These are phyloP conservation scores for Saturnispora sanitii DNA, from an alignment of 805 yeast species.

Conservation along the genomic window DNA sequence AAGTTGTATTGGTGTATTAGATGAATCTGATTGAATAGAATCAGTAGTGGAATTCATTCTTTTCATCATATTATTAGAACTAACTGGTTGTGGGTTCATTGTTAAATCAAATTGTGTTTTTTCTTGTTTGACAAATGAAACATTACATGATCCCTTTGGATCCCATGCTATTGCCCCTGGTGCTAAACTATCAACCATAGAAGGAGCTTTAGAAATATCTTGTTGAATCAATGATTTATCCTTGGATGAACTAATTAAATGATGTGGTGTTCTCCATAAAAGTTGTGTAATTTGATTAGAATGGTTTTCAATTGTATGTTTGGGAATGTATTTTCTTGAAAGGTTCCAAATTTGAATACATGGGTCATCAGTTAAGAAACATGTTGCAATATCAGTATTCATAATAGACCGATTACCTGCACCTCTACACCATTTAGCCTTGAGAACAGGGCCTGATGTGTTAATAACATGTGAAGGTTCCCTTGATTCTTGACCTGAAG, in stretches of 20 bases:
- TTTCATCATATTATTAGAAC: constrained; percentile 10
- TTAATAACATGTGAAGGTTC: constrained; percentile 63
- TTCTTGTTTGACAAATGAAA: constrained; percentile 45
- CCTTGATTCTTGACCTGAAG: constrained; percentile 28
- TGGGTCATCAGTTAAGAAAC: constrained; percentile 64
- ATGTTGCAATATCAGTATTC: constrained; percentile 62
- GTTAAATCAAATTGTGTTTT: constrained; percentile 31
- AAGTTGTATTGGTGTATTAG: not conserved
- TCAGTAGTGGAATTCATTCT: constrained; percentile 8
- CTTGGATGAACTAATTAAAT: constrained; percentile 40
- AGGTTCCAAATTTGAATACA: constrained; percentile 61
- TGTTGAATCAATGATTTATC: constrained; percentile 41
- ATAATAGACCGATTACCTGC: constrained; percentile 31
- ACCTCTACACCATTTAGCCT: constrained; percentile 58
- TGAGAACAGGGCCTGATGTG: constrained; percentile 71
- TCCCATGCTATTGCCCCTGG: constrained; percentile 52
- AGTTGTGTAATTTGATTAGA: constrained; percentile 46
- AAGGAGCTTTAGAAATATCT: constrained; percentile 36
- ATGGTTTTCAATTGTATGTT: constrained; percentile 41
- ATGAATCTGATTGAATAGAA: not conserved
- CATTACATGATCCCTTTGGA: constrained; percentile 32
- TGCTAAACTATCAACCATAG: constrained; percentile 40
- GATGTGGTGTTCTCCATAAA: constrained; percentile 38
- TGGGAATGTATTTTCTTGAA: constrained; percentile 64
- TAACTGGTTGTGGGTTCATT: not conserved